A percentile compares a stretch with the other conserved stretches of the same genome.
Evolutionary conservation across 441 rosid genomes (phyloP).

Genomic region (Euphorbia schlechtendalii): DNA sequence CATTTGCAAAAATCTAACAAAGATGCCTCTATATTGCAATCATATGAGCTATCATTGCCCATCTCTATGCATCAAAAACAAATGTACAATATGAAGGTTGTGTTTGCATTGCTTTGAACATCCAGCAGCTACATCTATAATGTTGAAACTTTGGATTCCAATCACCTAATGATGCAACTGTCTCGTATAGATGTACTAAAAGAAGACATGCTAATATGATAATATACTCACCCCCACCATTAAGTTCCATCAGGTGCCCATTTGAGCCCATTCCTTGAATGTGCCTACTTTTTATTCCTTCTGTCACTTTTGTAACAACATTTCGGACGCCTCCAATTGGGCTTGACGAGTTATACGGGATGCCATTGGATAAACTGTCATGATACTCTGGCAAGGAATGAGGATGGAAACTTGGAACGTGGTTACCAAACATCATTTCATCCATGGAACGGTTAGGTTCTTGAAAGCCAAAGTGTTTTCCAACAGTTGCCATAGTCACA

Average conservation of each 20-base stretch:
- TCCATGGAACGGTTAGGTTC: constrained; percentile 33
- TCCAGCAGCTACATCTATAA: background rate
- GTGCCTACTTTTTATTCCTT: constrained; percentile 52
- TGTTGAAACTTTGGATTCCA: background rate
- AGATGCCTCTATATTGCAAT: background rate
- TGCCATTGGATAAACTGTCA: constrained; percentile 33
- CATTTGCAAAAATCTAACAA: background rate
- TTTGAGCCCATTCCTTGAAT: constrained; percentile 50
- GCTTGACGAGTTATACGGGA: constrained; percentile 35
- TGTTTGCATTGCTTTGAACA: background rate
- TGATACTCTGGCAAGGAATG: constrained; percentile 59
- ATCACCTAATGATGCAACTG: background rate
- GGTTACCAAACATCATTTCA: constrained; percentile 34
- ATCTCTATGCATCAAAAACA: background rate
- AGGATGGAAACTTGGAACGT: constrained; percentile 36
- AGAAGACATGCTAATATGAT: constrained; percentile 14
- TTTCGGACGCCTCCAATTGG: constrained; percentile 38
- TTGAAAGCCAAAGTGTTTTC: constrained; percentile 33
- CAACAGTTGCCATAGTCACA: constrained; percentile 31
- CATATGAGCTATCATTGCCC: background rate
- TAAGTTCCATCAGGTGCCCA: constrained; percentile 53
- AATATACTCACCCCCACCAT: constrained; percentile 61
- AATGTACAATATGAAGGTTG: background rate
- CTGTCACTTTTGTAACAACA: constrained; percentile 45
- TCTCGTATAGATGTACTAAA: background rate